Evolutionary conservation across 768 basidiomycete species (phyloP).

Genomic region (Russula foetens): DNA sequence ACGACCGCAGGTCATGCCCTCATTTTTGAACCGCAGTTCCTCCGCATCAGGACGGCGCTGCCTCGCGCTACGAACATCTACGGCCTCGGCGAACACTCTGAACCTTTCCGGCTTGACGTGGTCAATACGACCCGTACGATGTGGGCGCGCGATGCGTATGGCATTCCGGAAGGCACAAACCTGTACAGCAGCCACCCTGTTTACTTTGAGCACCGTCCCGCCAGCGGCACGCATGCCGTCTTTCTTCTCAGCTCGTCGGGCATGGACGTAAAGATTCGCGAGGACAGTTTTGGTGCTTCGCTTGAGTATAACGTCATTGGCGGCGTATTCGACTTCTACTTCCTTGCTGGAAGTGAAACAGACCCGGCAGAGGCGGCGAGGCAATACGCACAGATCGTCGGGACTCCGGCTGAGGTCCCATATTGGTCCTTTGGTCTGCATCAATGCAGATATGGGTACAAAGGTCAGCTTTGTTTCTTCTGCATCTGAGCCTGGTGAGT

Average conservation of each 20-base stretch:
- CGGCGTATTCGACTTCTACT: slow-evolving; percentile 71
- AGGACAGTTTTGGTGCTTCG: slow-evolving; percentile 20
- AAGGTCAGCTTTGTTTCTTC: slow-evolving; percentile 32
- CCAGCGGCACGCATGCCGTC: slow-evolving; percentile 56
- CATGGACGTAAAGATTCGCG: slow-evolving; percentile 61
- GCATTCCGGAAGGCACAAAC: slow-evolving; percentile 49
- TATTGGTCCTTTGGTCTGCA: slow-evolving; percentile 71
- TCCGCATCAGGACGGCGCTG: slow-evolving; percentile 59
- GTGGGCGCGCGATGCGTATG: slow-evolving; percentile 61
- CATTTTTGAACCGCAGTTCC: slow-evolving; percentile 71
- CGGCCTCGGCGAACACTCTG: slow-evolving; percentile 69
- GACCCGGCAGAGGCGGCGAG: slow-evolving; percentile 50
- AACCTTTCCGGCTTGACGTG: slow-evolving; percentile 49
- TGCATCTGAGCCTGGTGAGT: background rate
- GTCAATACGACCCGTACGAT: slow-evolving; percentile 37
- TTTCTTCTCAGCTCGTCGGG: slow-evolving; percentile 64
- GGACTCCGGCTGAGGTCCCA: slow-evolving; percentile 61
- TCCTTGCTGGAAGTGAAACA: slow-evolving; percentile 56
- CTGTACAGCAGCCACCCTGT: slow-evolving; percentile 69
- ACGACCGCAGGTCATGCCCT: slow-evolving; percentile 51
- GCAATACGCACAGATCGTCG: slow-evolving; percentile 64
- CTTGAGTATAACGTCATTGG: slow-evolving; percentile 75
- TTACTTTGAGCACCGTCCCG: slow-evolving; percentile 61
- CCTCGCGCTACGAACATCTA: slow-evolving; percentile 61
- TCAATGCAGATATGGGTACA: slow-evolving; percentile 65